Percentiles rank a stretch among this genome's conserved stretches.
These are phyloP conservation scores for Fusarium nanum DNA, from an alignment of 2,329 filamentous ascomycete species.

Conservation along the genomic window DNA sequence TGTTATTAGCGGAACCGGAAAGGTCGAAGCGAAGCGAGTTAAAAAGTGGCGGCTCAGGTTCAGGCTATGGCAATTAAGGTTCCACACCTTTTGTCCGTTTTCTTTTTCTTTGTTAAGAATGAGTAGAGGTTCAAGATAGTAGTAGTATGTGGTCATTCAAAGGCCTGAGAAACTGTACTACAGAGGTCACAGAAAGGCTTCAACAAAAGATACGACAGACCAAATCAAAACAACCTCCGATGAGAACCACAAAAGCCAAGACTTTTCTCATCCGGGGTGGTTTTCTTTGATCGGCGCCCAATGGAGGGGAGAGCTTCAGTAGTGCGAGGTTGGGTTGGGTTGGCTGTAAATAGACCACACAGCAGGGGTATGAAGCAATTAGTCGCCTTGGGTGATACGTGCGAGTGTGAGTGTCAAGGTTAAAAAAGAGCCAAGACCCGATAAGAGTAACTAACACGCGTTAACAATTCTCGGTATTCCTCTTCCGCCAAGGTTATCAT, in stretches of 20 bases:
- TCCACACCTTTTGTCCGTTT: conserved; percentile 39
- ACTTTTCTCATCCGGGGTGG: conserved; percentile 28
- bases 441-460: conserved; percentile 4
- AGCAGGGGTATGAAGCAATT: conserved; percentile 30
- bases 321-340: conserved; percentile 35
- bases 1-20: conserved; percentile 37
- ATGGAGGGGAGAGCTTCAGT: conserved; percentile 35
- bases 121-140: neutral
- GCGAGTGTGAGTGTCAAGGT: conserved; percentile 3
- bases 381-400: conserved; percentile 25
- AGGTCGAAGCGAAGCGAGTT: conserved; percentile 35
- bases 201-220: neutral
- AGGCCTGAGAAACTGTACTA: neutral
- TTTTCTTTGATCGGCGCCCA: conserved; percentile 38
- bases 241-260: conserved; percentile 32
- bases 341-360: conserved; percentile 11
- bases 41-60: conserved; percentile 41
- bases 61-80: conserved; percentile 40
- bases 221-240: conserved; percentile 20
- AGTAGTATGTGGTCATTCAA: neutral
- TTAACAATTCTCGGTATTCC: conserved; percentile 11
- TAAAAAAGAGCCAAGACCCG: conserved; percentile 7
- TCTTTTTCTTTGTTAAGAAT: conserved; percentile 14
- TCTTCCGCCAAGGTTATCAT: conserved; percentile 21
- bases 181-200: conserved; percentile 7